Evolutionary conservation across 768 basidiomycete genomes (phyloP), one percentile per base, ranked within the genome.

Genomic region (Erythrobasidium yunnanense): DNA sequence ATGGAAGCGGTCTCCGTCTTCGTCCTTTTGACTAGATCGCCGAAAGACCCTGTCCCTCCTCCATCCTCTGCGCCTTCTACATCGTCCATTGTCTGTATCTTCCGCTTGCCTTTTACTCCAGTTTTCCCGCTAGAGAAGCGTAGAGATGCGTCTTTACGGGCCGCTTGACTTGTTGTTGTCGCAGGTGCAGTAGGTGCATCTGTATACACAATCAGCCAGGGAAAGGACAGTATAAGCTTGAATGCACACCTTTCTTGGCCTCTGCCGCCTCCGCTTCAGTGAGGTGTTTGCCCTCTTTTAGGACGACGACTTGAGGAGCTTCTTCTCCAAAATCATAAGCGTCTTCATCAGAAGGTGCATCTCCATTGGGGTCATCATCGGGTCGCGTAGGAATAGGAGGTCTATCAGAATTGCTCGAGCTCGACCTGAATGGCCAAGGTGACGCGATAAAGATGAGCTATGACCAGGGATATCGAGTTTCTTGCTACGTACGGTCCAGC

Each of bases 221-320:
- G 54, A 22, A 11, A 25, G 6, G 15, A 55, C 20, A 20, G 17
- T 32, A 22, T 22, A 25, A 7, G 33, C n/a, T 20, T 7, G 29
- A 5, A 13, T 11, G 23, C 60, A 13, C 30, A 63, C 60, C 45
- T 51, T 87, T 85, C 79, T 88, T 85, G 2, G 81, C 60, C 22
- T 47, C 42, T 29, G 49, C 60, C 29, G 49, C 89, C 72, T 93
- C 88, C 60, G 81, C 77, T 68, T 81, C 85, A 1, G 83, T 83
- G 46, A 95, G 79, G 78, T 95, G 91, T 74, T 88, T 92, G 27
- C 91, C 90, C 70, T 86, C 83, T 73, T 83, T 88, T 70, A 95
- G 74, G 7, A 93, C 90, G 2, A 95, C 88, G 6, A 95, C 83
- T 73, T 88, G 87, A 1, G 90, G 90, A 70, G 81, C 84, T 75